phyloP scores from a whole-genome alignment of 371 early-diverging fungal genomes.

The Mucor velutinosus region DNA sequence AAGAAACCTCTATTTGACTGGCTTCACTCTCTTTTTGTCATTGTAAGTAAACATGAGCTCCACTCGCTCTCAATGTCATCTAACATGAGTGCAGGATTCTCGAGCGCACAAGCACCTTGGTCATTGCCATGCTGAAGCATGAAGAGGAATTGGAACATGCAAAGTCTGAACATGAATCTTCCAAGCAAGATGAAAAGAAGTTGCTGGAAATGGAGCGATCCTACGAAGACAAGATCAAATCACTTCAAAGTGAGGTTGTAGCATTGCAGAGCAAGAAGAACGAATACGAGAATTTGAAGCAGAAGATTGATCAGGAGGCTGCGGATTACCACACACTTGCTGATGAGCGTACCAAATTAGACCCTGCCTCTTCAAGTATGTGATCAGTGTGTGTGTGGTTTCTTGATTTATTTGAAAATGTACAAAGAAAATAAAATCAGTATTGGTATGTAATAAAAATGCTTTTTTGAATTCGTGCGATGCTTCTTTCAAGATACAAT shows the following conservation, averaged over 20 bases:
- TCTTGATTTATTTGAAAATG: not conserved
- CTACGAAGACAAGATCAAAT: conserved; percentile 35
- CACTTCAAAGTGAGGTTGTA: conserved; percentile 48
- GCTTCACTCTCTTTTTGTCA: conserved; percentile 86
- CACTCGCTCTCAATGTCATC: not conserved
- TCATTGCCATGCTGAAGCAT: conserved; percentile 67
- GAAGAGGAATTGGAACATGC: conserved; percentile 68
- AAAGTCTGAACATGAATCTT: conserved; percentile 51
- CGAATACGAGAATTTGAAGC: conserved; percentile 76
- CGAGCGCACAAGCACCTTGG: conserved; percentile 74
- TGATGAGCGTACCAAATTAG: conserved; percentile 51
- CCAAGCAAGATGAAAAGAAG: conserved; percentile 32
- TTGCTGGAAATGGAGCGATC: conserved; percentile 35
- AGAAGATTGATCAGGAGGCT: conserved; percentile 72
- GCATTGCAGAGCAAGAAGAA: conserved; percentile 55
- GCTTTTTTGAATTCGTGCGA: not conserved
- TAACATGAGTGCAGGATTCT: conserved; percentile 50
- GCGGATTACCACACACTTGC: conserved; percentile 78
- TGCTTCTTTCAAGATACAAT: conserved; percentile 17
- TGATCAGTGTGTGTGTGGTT: not conserved
- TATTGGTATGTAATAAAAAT: not conserved
- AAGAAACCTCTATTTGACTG: conserved; percentile 88
- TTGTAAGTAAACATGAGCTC: conserved; percentile 40
- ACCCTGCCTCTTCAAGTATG: not conserved
- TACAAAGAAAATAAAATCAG: conserved; percentile 1